Evolutionary conservation across 2,329 filamentous ascomycete genomes (phyloP).

Genomic region (Epichloe gansuensis): DNA sequence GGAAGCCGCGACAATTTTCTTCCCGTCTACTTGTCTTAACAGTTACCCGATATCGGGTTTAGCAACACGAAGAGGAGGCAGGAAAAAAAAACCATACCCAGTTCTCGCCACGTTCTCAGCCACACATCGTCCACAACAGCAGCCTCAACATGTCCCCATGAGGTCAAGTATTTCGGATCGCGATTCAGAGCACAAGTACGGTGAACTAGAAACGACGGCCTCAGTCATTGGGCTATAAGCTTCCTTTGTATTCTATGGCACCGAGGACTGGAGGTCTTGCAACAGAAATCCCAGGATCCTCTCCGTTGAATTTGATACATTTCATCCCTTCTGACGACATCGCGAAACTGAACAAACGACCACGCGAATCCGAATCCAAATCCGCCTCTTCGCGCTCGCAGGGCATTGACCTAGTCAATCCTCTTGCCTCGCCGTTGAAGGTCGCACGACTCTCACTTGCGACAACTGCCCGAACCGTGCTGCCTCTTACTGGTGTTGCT

Average conservation of each 20-base stretch:
- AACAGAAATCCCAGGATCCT: conserved; percentile 34
- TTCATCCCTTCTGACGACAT: conserved; percentile 26
- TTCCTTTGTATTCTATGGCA: conserved; percentile 30
- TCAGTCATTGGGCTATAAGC: conserved; percentile 1
- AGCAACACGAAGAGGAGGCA: conserved; percentile 2
- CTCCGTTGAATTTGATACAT: conserved; percentile 21
- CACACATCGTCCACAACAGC: conserved; percentile 23
- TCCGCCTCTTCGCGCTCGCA: conserved; percentile 26
- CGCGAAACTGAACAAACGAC: conserved; percentile 30
- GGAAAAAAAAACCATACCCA: conserved; percentile 15
- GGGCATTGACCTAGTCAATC: conserved; percentile 17
- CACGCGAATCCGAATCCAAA: conserved; percentile 34
- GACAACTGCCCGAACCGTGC: conserved; percentile 29
- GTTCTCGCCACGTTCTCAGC: conserved; percentile 33
- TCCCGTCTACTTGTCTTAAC: neutral
- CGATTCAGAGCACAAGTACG: conserved; percentile 4
- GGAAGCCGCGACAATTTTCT: neutral
- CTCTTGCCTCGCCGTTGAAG: conserved; percentile 39
- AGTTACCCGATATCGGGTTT: conserved; percentile 3
- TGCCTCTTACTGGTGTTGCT: conserved; percentile 38
- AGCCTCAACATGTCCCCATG: conserved; percentile 25
- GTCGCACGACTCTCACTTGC: conserved; percentile 36
- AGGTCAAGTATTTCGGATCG: conserved; percentile 7
- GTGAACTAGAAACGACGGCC: neutral
- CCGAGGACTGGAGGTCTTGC: conserved; percentile 39